Evolutionary conservation across 495 filamentous ascomycete species (phyloP).

Genomic region (Talaromyces wortmannii): DNA sequence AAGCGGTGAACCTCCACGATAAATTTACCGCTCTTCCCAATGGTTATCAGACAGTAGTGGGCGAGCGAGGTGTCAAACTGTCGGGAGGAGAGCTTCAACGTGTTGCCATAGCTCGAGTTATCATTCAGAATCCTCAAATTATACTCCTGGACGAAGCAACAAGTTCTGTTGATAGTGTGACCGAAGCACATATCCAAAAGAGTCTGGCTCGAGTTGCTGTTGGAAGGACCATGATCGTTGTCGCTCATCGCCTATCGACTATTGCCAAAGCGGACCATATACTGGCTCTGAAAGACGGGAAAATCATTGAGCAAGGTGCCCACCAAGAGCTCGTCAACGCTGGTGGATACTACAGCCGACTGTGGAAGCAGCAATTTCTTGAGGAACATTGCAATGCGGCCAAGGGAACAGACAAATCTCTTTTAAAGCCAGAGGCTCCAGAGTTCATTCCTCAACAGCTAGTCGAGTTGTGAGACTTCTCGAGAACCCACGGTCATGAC

Average conservation of each 20-base stretch:
- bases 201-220: constrained; percentile 80
- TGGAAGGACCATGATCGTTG: constrained; percentile 90
- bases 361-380: constrained; percentile 46
- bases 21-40: constrained; percentile 81
- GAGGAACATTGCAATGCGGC: background rate
- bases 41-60: constrained; percentile 89
- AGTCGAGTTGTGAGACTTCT: too few relatives aligned
- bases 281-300: constrained; percentile 79
- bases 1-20: constrained; percentile 85
- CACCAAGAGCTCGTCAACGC: constrained; percentile 61
- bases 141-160: constrained; percentile 95
- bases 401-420: constrained; percentile 15
- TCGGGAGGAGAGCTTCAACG: constrained; percentile 96
- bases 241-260: constrained; percentile 90
- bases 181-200: constrained; percentile 89
- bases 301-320: constrained; percentile 80
- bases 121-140: constrained; percentile 90
- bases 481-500: too few relatives aligned
- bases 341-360: constrained; percentile 59
- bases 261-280: constrained; percentile 94
- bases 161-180: constrained; percentile 86
- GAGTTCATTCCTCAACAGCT: constrained; percentile 37
- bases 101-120: constrained; percentile 79
- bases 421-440: constrained; percentile 47
- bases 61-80: constrained; percentile 86